Evolutionary conservation across 805 yeast species (phyloP).

Genomic region (Metschnikowia peoriensis): DNA sequence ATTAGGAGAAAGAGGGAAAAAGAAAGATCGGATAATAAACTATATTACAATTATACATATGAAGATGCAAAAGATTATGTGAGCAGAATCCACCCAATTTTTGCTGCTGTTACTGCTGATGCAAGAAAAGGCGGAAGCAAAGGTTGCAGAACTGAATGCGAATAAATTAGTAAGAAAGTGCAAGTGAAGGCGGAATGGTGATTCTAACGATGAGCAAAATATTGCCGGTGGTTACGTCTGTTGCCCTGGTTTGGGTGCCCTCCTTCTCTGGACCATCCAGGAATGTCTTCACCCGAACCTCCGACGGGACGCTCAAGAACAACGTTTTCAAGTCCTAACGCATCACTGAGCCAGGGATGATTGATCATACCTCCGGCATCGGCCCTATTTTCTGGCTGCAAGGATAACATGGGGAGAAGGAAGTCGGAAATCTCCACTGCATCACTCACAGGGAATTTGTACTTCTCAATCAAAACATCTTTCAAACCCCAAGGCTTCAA

Average conservation of each 20-base stretch:
- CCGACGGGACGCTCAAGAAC: conserved; percentile 71
- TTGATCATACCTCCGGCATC: conserved; percentile 96
- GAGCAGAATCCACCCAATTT: not conserved
- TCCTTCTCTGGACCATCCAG: conserved; percentile 84
- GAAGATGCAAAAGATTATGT: conserved; percentile 5
- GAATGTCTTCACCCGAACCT: conserved; percentile 81
- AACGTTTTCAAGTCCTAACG: conserved; percentile 70
- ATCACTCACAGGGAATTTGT: conserved; percentile 54
- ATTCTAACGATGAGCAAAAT: conserved; percentile 1
- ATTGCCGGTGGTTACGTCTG: conserved; percentile 15
- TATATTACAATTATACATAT: conserved; percentile 6
- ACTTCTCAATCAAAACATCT: conserved; percentile 49
- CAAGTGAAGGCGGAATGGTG: not conserved
- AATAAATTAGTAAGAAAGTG: conserved; percentile 1
- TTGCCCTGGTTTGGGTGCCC: conserved; percentile 10
- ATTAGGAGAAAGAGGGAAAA: not conserved
- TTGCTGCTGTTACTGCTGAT: no score
- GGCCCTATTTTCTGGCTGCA: conserved; percentile 78
- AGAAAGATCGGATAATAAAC: not conserved
- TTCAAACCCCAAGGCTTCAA: conserved; percentile 52
- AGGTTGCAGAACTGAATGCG: conserved; percentile 6
- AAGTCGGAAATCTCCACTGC: conserved; percentile 76
- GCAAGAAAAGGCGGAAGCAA: not conserved
- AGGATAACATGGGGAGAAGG: conserved; percentile 74
- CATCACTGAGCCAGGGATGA: conserved; percentile 82